Evolutionary conservation across 306 rosid species (phyloP).

Genomic region (Clitoria ternatea): DNA sequence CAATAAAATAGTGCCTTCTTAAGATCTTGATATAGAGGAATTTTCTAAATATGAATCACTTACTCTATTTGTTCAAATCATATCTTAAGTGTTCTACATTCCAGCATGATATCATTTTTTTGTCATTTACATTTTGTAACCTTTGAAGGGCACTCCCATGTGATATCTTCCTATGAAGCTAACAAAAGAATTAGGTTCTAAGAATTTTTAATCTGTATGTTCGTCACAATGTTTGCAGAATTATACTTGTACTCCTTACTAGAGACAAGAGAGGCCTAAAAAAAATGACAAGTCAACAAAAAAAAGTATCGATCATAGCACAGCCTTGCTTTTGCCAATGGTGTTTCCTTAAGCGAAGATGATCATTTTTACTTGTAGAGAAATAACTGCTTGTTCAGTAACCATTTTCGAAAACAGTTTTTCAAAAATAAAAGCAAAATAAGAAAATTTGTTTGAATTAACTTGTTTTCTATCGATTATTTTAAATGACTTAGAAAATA

Average conservation of each 20-base stretch:
- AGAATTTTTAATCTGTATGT: neutral
- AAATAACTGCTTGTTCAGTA: constrained; percentile 49
- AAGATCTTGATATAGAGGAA: neutral
- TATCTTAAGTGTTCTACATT: neutral
- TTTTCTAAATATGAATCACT: neutral
- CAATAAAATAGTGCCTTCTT: neutral
- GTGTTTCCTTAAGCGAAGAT: constrained; percentile 77
- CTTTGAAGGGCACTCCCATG: neutral
- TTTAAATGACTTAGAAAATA: too few relatives aligned
- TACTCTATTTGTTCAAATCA: neutral
- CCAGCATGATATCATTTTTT: constrained; percentile 8
- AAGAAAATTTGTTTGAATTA: too few relatives aligned
- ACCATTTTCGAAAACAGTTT: too few relatives aligned
- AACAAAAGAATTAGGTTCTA: neutral
- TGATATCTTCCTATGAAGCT: neutral
- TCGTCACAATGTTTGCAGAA: constrained; percentile 44
- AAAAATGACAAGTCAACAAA: constrained; percentile 56
- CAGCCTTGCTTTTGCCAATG: constrained; percentile 74
- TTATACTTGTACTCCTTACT: constrained; percentile 51
- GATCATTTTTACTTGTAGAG: constrained; percentile 74
- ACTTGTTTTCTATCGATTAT: too few relatives aligned
- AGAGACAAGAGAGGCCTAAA: constrained; percentile 73
- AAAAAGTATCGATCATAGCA: constrained; percentile 58
- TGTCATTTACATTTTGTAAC: neutral
- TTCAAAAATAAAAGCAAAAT: too few relatives aligned